Percentiles rank a stretch among this genome's conserved stretches.
Conservation (phyloP, 106 monocot genomes). For the Phalaenopsis equestris region DNA sequence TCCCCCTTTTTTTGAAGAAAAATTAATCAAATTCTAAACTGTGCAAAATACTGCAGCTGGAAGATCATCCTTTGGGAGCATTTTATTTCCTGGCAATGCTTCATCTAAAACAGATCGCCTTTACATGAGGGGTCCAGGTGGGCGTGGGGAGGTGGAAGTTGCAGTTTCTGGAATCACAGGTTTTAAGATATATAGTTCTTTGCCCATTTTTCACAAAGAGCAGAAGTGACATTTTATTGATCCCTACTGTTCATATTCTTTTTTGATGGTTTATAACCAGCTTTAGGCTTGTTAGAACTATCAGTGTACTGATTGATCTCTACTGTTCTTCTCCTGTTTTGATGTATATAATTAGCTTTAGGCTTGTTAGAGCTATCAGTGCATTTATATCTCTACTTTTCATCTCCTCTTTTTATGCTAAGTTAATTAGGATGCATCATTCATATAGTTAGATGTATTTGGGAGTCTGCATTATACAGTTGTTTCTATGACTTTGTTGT, state of each 20-base stretch:
- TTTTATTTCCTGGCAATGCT: conserved; percentile 47
- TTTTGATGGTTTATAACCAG: not conserved
- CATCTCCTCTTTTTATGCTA: not conserved
- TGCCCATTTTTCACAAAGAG: not conserved
- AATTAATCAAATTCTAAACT: conserved; percentile 1
- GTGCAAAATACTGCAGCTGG: conserved; percentile 44
- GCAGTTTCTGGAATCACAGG: conserved; percentile 97
- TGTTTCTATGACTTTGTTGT: not conserved
- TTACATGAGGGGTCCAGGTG: conserved; percentile 91
- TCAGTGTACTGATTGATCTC: not conserved
- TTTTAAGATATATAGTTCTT: conserved; percentile 6
- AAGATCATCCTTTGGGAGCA: conserved; percentile 61
- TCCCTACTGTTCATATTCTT: not conserved
- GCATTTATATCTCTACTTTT: not conserved
- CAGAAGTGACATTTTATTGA: conserved; percentile 1
- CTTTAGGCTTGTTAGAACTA: not conserved
- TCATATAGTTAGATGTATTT: not conserved
- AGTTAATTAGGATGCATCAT: not conserved
- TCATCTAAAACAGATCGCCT: conserved; percentile 62
- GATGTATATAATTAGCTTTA: not conserved
- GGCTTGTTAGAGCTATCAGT: not conserved
- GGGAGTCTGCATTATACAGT: not conserved
- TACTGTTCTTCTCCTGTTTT: not conserved
- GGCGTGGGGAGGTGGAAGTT: conserved; percentile 93
- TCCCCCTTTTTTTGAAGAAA: not conserved